These are phyloP conservation scores for Primulina huaijiensis DNA, from an alignment of 257 asterid species.

Conservation along the genomic window DNA sequence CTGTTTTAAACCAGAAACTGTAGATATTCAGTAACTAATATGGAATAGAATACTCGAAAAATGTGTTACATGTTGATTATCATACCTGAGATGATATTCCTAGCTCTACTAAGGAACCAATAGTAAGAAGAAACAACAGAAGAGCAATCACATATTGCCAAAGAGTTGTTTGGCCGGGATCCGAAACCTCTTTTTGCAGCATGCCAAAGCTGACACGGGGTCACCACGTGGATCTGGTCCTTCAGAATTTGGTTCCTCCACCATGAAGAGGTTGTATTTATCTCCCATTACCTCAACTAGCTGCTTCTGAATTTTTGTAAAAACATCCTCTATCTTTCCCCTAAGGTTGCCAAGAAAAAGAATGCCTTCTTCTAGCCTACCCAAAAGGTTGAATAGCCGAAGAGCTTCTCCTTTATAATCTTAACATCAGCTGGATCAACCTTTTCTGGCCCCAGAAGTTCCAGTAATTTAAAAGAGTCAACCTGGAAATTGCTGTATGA, in stretches of 20 bases:
- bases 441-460: constrained; percentile 88
- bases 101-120: constrained; percentile 87
- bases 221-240: constrained; percentile 91
- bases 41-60: constrained; percentile 1
- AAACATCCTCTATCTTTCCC: constrained; percentile 80
- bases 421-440: constrained; percentile 83
- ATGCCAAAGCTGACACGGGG: constrained; percentile 96
- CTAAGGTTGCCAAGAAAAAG: constrained; percentile 89
- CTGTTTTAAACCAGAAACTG: constrained; percentile 36
- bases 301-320: constrained; percentile 72
- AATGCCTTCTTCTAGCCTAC: constrained; percentile 85
- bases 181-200: constrained; percentile 90
- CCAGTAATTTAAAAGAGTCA: constrained; percentile 89
- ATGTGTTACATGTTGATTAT: constrained; percentile 12
- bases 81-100: constrained; percentile 92
- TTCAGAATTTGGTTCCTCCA: constrained; percentile 92
- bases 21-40: constrained; percentile 3
- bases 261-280: constrained; percentile 88
- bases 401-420: constrained; percentile 76
- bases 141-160: constrained; percentile 95
- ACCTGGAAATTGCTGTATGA: constrained; percentile 74
- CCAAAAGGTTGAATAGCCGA: constrained; percentile 94
- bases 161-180: constrained; percentile 84
- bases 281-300: constrained; percentile 74
- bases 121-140: constrained; percentile 75